Percentiles rank a stretch among this genome's conserved stretches.
phyloP scores from a whole-genome alignment of 805 yeast species.

The Schizosaccharomyces japonicus region DNA sequence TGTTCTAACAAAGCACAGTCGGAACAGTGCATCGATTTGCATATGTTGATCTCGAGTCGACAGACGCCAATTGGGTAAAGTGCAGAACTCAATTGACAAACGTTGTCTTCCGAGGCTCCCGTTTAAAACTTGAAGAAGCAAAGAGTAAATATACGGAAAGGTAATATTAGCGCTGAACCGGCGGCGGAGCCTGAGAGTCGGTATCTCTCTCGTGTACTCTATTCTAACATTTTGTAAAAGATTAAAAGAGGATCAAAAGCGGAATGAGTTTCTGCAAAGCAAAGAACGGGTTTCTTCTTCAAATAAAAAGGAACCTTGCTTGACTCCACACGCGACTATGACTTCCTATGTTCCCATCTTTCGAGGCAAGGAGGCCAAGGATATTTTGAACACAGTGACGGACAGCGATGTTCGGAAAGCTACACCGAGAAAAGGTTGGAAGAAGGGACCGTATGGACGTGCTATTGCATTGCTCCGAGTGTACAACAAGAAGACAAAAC shows the following conservation, averaged over 20 bases:
- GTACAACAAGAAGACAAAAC: not conserved
- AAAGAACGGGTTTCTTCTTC: no score
- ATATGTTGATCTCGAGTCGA: not conserved
- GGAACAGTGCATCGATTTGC: conserved; percentile 1
- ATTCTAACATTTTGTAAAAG: not conserved
- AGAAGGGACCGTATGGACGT: not conserved
- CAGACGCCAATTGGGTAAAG: not conserved
- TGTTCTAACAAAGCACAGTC: no score
- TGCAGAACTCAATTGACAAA: not conserved
- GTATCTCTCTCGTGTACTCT: not conserved
- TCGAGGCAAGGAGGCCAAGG: not conserved
- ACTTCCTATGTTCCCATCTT: no score
- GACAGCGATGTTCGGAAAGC: not conserved
- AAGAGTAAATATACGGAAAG: not conserved
- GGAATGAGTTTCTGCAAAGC: not conserved
- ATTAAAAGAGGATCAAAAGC: not conserved
- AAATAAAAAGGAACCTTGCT: no score
- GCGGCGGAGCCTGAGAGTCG: no score
- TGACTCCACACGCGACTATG: no score
- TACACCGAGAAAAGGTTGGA: not conserved
- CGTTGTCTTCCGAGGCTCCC: not conserved
- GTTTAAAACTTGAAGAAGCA: not conserved
- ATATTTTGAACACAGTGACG: not conserved
- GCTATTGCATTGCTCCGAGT: not conserved
- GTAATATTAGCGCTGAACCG: no score